phyloP scores from a whole-genome alignment of 306 rosid genomes.

The Prunus persica region DNA sequence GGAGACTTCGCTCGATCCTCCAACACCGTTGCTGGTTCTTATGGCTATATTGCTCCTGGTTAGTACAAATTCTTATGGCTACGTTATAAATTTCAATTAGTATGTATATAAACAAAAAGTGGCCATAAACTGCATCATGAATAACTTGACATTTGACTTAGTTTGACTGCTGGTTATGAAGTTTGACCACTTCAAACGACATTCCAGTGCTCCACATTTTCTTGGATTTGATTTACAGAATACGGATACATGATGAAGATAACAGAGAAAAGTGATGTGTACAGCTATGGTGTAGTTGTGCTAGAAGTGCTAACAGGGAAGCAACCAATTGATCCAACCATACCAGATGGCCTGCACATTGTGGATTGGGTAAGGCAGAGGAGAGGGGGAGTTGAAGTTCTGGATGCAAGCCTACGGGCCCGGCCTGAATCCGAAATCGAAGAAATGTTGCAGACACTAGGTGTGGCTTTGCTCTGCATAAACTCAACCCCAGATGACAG shows the following conservation, averaged over 20 bases:
- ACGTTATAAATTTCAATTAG: neutral
- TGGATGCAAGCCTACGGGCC: constrained; percentile 50
- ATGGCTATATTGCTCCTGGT: constrained; percentile 97
- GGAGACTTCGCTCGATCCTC: constrained; percentile 70
- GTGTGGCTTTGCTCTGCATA: constrained; percentile 84
- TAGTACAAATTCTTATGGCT: constrained; percentile 10
- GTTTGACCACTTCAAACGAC: too few species aligned
- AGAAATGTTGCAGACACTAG: constrained; percentile 69
- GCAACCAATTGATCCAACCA: constrained; percentile 88
- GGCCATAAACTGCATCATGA: neutral
- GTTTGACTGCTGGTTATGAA: too few species aligned
- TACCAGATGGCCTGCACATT: constrained; percentile 81
- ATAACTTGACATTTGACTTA: neutral
- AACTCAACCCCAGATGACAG: constrained; percentile 64
- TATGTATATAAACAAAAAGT: neutral
- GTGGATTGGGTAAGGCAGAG: constrained; percentile 81
- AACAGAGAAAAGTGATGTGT: constrained; percentile 89
- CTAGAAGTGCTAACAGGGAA: constrained; percentile 81
- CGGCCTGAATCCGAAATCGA: constrained; percentile 61
- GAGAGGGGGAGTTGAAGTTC: constrained; percentile 46
- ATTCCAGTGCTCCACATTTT: neutral
- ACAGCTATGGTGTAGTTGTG: constrained; percentile 78
- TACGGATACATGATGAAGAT: constrained; percentile 91
- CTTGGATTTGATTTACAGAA: constrained; percentile 39
- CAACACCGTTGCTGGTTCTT: constrained; percentile 83